A percentile compares a stretch with the other conserved stretches of the same genome.
These are phyloP conservation scores for Ramaria sp. DNA, from an alignment of 768 basidiomycete species.

Conservation along the genomic window DNA sequence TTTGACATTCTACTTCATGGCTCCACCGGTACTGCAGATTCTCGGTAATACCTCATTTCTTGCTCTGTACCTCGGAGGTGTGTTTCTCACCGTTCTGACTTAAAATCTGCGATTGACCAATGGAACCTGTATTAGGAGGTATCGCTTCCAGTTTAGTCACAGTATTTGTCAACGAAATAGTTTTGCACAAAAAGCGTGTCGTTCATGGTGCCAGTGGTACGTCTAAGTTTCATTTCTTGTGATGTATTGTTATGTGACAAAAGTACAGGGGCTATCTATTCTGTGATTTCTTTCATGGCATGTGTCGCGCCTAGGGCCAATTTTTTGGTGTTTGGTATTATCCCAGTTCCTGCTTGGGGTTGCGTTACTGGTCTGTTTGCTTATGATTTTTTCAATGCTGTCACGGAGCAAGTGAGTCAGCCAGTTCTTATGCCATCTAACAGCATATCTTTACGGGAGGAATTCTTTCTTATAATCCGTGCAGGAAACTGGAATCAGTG, in stretches of 20 bases:
- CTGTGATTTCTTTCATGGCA: conserved; percentile 60
- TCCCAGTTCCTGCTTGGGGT: conserved; percentile 74
- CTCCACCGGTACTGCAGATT: conserved; percentile 45
- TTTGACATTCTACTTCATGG: conserved; percentile 73
- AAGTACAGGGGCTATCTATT: conserved; percentile 54
- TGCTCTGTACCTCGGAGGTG: conserved; percentile 62
- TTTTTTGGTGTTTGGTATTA: conserved; percentile 63
- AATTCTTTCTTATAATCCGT: neutral
- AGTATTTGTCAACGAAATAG: conserved; percentile 23
- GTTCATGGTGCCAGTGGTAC: conserved; percentile 68
- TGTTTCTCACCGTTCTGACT: neutral
- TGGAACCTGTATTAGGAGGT: conserved; percentile 36
- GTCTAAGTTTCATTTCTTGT: conserved; percentile 14
- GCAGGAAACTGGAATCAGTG: conserved; percentile 44
- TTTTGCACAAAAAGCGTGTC: conserved; percentile 34
- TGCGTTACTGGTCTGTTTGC: conserved; percentile 56
- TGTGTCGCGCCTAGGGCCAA: conserved; percentile 54
- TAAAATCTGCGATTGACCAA: neutral
- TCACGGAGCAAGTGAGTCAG: conserved; percentile 23
- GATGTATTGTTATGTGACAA: neutral
- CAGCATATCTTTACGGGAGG: neutral
- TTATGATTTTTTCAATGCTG: conserved; percentile 38
- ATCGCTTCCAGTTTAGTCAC: conserved; percentile 41
- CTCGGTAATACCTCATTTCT: conserved; percentile 61
- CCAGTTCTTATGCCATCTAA: neutral